Percentiles rank a stretch among this genome's conserved stretches.
These are phyloP conservation scores for Trichoderma aggressivum DNA, from an alignment of 2,329 filamentous ascomycete species.

Conservation along the genomic window DNA sequence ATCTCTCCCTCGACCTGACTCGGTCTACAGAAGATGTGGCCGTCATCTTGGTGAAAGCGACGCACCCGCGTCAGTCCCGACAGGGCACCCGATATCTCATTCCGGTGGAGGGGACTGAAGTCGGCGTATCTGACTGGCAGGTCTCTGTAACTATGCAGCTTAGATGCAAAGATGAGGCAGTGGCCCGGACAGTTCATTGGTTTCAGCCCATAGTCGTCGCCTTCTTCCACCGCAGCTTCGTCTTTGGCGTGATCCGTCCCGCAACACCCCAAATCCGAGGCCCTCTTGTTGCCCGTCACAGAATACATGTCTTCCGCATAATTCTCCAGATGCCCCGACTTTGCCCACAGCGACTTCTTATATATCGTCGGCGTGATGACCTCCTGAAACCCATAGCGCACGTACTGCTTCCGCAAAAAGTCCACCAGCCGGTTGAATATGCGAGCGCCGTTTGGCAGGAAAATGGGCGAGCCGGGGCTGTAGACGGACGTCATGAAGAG, in stretches of 20 bases:
- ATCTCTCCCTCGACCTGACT: conserved; percentile 74
- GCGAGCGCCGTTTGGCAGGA: conserved; percentile 75
- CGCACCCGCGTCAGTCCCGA: conserved; percentile 80
- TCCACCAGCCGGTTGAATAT: conserved; percentile 81
- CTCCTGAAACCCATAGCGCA: conserved; percentile 80
- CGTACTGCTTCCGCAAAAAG: conserved; percentile 80
- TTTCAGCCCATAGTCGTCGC: conserved; percentile 78
- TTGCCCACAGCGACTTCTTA: conserved; percentile 82
- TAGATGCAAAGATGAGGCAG: conserved; percentile 76
- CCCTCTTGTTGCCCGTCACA: conserved; percentile 55
- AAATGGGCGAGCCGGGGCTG: conserved; percentile 81
- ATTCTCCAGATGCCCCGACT: conserved; percentile 83
- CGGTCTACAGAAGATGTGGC: conserved; percentile 83
- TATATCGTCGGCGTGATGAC: conserved; percentile 89
- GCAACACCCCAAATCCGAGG: conserved; percentile 28
- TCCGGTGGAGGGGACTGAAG: conserved; percentile 82
- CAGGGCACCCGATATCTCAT: conserved; percentile 78
- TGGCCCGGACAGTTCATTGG: conserved; percentile 94
- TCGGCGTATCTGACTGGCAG: conserved; percentile 82
- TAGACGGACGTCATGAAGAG: conserved; percentile 77
- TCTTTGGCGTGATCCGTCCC: conserved; percentile 29
- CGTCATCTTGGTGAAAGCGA: conserved; percentile 87
- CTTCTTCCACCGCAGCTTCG: conserved; percentile 58
- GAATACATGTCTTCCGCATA: conserved; percentile 92
- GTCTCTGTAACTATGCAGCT: conserved; percentile 72